phyloP scores from a whole-genome alignment of 2,329 filamentous ascomycete genomes.

The Decorospora gaudefroyi region DNA sequence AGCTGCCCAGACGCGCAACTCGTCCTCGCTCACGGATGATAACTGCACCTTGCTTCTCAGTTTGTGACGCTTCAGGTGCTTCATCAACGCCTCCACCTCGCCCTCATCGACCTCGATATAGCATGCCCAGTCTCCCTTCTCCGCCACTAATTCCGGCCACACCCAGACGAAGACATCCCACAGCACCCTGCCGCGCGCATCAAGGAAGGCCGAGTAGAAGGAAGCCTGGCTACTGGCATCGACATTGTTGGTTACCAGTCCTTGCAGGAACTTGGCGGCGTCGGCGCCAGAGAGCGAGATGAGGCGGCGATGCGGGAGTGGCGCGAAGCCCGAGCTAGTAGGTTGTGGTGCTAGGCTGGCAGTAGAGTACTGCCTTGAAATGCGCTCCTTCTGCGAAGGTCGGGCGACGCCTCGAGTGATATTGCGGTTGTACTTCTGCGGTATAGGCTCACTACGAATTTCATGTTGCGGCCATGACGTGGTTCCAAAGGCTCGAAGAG shows the following conservation, averaged over 20 bases:
- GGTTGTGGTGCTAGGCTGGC: background rate
- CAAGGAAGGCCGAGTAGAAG: conserved; percentile 80
- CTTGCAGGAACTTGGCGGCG: conserved; percentile 82
- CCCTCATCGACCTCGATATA: conserved; percentile 80
- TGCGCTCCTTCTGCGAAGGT: background rate
- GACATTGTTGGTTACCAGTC: conserved; percentile 78
- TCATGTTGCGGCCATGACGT: conserved; percentile 12
- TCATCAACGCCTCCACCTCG: conserved; percentile 65
- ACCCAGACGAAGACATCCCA: conserved; percentile 88
- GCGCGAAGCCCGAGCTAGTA: conserved; percentile 52
- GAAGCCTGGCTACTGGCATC: conserved; percentile 50
- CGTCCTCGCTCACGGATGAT: conserved; percentile 63
- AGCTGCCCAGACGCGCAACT: conserved; percentile 71
- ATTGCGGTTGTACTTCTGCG: conserved; percentile 35
- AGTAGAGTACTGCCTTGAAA: conserved; percentile 1
- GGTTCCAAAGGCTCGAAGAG: conserved; percentile 14
- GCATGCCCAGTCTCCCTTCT: conserved; percentile 59
- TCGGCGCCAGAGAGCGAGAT: conserved; percentile 80
- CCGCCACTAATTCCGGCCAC: conserved; percentile 27
- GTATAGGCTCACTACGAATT: conserved; percentile 1
- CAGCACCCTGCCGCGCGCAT: conserved; percentile 77
- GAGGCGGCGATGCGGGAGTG: conserved; percentile 73
- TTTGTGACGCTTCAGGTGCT: conserved; percentile 83
- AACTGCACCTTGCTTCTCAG: conserved; percentile 78
- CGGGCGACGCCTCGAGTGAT: background rate